phyloP scores from a whole-genome alignment of 108 stramenopile genomes.

The Nannochloropsis salina region DNA sequence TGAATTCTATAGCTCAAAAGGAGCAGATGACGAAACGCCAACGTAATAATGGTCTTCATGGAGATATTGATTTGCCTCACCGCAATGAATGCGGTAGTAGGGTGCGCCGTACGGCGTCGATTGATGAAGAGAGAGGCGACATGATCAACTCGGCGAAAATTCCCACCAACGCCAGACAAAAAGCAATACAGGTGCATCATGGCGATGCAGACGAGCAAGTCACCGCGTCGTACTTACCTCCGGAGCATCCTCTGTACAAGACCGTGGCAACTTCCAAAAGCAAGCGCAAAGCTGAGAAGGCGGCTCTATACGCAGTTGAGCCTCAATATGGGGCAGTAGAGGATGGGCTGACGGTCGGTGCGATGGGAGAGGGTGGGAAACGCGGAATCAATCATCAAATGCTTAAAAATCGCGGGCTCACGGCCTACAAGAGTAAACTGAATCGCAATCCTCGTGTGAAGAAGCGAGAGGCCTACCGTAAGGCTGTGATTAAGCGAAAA shows the following conservation, averaged over 20 bases:
- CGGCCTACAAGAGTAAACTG: conserved; percentile 89
- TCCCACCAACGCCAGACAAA: conserved; percentile 45
- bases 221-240: neutral
- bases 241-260: conserved; percentile 21
- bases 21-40: conserved; percentile 18
- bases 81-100: conserved; percentile 35
- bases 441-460: conserved; percentile 95
- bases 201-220: conserved; percentile 26
- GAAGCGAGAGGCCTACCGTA: conserved; percentile 88
- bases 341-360: conserved; percentile 39
- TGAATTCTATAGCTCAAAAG: conserved; percentile 37
- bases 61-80: conserved; percentile 33
- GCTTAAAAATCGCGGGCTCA: conserved; percentile 87
- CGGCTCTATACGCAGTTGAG: conserved; percentile 43
- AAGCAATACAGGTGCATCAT: conserved; percentile 14
- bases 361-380: conserved; percentile 46
- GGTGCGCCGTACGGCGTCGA: conserved; percentile 25
- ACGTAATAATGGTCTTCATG: conserved; percentile 22
- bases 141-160: conserved; percentile 23
- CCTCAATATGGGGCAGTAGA: conserved; percentile 46
- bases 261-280: conserved; percentile 16
- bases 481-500: conserved; percentile 82
- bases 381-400: conserved; percentile 73
- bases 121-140: conserved; percentile 22
- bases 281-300: conserved; percentile 31